Evolutionary conservation across 805 yeast genomes (phyloP), one percentile per base, ranked within the genome.

Genomic region (Blastobotrys robertii): DNA sequence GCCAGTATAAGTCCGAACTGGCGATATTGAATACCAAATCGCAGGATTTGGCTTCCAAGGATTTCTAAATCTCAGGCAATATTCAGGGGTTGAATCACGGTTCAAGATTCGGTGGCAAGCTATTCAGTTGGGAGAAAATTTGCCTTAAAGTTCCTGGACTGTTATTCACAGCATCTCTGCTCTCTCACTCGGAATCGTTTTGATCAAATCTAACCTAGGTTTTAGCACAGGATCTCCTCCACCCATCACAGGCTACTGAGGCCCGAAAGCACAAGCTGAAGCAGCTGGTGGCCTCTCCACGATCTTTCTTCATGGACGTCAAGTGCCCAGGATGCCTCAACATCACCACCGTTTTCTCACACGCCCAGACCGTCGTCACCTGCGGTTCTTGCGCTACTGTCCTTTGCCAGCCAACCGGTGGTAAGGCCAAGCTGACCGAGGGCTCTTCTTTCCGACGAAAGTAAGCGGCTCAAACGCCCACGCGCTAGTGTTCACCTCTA

Each of bases 401-500:
- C 56, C 83, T 92, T 68, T 88, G 97, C 76, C 82, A 92, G 66
- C 99, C 99, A 69, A 84, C 97, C 58, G 99, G 99, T 79, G 99
- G 99, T 79, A 92, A 92, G 81, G 97, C 97, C 67, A 87, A 83
- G 75, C 81, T 92, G 70, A 87, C 97, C 62, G 98, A 94, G 77
- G 99, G 99, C 73, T 84, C 94, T 69, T 92, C 98, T 64, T 92
- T 87, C 92, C 87, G 97, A 83, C 85, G 86, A 76, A 92, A 90
- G 86, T 90, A 85, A 82, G 45, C 31, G 11, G 13, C 33, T 16
- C 11, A 9, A n/a, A 19, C 25, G 25, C 25, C 25, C 25, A 19
- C 25, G 25, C 25, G 6, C 6, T 19, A 19, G 25, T 19, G n/a
- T n/a, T n/a, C n/a, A n/a, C n/a, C n/a, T n/a, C n/a, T n/a, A n/a